Percentiles rank a stretch among this genome's conserved stretches.
These are phyloP conservation scores for Vicia faba DNA, from an alignment of 306 rosid species.

Conservation along the genomic window DNA sequence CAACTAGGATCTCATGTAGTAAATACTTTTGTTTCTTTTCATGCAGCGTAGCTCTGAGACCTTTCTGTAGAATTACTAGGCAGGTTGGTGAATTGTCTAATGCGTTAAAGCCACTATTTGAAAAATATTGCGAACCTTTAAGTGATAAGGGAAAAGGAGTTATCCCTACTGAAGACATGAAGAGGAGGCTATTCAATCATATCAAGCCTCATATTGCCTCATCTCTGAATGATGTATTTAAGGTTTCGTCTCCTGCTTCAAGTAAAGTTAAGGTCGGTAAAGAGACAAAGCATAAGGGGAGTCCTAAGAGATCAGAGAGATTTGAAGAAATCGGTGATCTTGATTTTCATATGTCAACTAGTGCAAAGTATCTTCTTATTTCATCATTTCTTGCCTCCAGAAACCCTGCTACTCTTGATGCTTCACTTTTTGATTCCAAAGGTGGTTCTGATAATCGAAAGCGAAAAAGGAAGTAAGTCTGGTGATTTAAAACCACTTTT, in stretches of 20 bases:
- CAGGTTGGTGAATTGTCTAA: slow-evolving; percentile 69
- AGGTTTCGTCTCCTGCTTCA: slow-evolving; percentile 57
- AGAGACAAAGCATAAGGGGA: slow-evolving; percentile 58
- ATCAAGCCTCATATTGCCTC: slow-evolving; percentile 67
- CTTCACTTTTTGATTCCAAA: slow-evolving; percentile 81
- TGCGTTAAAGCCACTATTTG: slow-evolving; percentile 61
- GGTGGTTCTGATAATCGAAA: slow-evolving; percentile 79
- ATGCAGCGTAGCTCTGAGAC: slow-evolving; percentile 65
- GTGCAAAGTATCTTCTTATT: slow-evolving; percentile 88
- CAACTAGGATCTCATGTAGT: slow-evolving; percentile 12
- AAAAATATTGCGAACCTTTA: slow-evolving; percentile 68
- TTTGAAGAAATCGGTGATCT: slow-evolving; percentile 54
- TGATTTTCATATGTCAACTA: slow-evolving; percentile 83
- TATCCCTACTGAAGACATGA: slow-evolving; percentile 68
- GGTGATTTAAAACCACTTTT: background rate
- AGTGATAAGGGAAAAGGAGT: slow-evolving; percentile 47
- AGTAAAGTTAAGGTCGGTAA: slow-evolving; percentile 46
- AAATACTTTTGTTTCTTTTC: slow-evolving; percentile 33
- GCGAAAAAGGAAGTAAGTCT: slow-evolving; percentile 53
- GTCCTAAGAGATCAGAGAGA: slow-evolving; percentile 51
- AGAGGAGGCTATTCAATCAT: slow-evolving; percentile 50
- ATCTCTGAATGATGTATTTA: slow-evolving; percentile 75
- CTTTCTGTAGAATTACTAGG: slow-evolving; percentile 75
- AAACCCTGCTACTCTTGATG: slow-evolving; percentile 96
- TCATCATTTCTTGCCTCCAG: slow-evolving; percentile 97